Conservation (phyloP, 345 rosid genomes). For the Salix koriyanagi region DNA sequence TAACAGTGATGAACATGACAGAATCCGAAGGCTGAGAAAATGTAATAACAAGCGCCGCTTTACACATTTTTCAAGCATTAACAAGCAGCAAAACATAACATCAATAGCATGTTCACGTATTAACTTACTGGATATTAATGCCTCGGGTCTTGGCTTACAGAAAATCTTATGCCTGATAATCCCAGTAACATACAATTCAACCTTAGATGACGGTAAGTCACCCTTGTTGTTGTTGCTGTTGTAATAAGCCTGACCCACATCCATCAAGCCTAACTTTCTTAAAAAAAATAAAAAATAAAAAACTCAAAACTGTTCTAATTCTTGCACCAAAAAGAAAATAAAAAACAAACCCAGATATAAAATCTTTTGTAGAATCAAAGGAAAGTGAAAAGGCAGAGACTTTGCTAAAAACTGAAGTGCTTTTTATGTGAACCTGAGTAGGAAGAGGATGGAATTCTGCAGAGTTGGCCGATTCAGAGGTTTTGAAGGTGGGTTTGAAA, state of each 20-base stretch:
- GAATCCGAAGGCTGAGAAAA: background rate
- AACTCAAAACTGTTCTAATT: background rate
- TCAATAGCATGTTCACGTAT: background rate
- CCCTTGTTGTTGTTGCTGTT: background rate
- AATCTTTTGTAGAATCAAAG: background rate
- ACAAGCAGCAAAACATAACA: background rate
- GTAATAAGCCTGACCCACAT: slow-evolving; percentile 21
- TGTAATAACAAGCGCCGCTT: background rate
- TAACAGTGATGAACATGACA: background rate
- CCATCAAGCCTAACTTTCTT: slow-evolving; percentile 48
- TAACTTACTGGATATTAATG: slow-evolving; percentile 66
- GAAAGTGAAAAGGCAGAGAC: background rate
- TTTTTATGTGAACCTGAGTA: slow-evolving; percentile 42
- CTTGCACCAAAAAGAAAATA: background rate
- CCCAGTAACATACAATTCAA: slow-evolving; percentile 66
- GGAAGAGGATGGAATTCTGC: slow-evolving; percentile 45
- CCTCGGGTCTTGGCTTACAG: slow-evolving; percentile 78
- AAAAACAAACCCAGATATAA: background rate
- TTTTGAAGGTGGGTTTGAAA: slow-evolving; percentile 56
- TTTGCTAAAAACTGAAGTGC: background rate
- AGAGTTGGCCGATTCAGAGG: slow-evolving; percentile 73
- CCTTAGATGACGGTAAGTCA: slow-evolving; percentile 17
- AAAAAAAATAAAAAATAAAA: slow-evolving; percentile 6
- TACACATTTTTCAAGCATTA: background rate
- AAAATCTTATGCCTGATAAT: slow-evolving; percentile 65